These are phyloP conservation scores for Nasturtium officinale DNA, from an alignment of 345 rosid species.

Conservation along the genomic window DNA sequence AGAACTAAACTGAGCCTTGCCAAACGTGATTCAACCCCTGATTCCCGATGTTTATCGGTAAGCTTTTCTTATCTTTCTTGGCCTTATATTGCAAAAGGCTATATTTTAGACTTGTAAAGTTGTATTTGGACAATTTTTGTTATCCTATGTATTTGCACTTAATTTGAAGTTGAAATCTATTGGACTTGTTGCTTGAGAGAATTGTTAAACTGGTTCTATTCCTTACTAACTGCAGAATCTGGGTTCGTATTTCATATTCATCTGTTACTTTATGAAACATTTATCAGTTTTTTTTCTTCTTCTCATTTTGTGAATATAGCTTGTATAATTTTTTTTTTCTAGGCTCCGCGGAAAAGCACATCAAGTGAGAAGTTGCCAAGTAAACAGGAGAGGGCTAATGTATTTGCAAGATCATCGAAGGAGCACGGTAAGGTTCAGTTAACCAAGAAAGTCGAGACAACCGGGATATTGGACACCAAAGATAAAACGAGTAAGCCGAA, in stretches of 20 bases:
- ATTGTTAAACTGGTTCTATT: background rate
- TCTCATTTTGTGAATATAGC: constrained; percentile 8
- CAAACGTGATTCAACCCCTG: constrained; percentile 58
- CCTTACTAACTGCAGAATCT: background rate
- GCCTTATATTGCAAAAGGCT: constrained; percentile 12
- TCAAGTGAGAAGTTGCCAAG: constrained; percentile 63
- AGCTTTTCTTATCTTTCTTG: constrained; percentile 40
- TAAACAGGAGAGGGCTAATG: constrained; percentile 62
- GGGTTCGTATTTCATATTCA: background rate
- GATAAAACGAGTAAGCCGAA: constrained; percentile 57
- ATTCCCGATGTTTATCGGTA: constrained; percentile 65
- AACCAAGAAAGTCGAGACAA: constrained; percentile 56
- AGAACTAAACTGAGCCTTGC: constrained; percentile 48
- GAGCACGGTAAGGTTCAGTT: constrained; percentile 58
- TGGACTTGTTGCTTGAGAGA: background rate
- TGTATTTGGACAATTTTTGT: background rate
- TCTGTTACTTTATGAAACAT: background rate
- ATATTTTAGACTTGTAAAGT: constrained; percentile 5
- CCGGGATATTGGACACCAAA: constrained; percentile 59
- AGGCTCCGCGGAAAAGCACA: constrained; percentile 83
- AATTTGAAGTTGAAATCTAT: constrained; percentile 3
- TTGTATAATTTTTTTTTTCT: constrained; percentile 37
- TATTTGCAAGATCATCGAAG: constrained; percentile 54
- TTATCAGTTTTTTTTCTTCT: background rate
- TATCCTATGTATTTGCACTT: background rate